Evolutionary conservation across 768 basidiomycete species (phyloP).

Genomic region (Lactarius hatsudake): DNA sequence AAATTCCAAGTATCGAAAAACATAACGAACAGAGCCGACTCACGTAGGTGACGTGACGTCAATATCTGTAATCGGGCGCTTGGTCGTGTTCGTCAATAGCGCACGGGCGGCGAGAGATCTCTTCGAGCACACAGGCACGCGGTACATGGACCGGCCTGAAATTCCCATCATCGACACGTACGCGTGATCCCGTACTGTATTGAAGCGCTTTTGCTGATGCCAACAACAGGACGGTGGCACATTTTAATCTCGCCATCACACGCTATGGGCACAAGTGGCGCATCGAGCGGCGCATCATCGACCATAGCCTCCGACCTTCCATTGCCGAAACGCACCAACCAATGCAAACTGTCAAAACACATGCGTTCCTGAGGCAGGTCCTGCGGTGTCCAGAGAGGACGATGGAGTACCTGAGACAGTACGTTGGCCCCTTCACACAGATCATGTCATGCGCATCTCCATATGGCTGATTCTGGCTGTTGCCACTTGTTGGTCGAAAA

Average conservation of each 20-base stretch:
- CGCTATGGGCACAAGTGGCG: constrained; percentile 16
- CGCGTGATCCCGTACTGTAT: not conserved
- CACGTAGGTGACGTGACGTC: constrained; percentile 18
- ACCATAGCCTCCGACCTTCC: constrained; percentile 10
- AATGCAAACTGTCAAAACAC: constrained; percentile 16
- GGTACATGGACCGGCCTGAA: constrained; percentile 7
- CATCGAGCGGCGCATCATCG: constrained; percentile 15
- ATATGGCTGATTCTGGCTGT: not conserved
- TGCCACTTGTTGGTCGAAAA: not conserved
- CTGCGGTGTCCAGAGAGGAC: constrained; percentile 5
- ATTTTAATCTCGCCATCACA: constrained; percentile 17
- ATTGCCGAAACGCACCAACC: not conserved
- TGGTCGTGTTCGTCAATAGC: constrained; percentile 20
- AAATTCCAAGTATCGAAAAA: not conserved
- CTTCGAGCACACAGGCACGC: constrained; percentile 12
- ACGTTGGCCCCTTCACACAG: not conserved
- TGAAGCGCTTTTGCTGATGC: not conserved
- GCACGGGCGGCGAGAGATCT: constrained; percentile 11
- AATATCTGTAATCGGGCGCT: constrained; percentile 12
- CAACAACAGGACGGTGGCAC: constrained; percentile 10
- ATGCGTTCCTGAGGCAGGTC: constrained; percentile 15
- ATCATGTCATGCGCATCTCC: not conserved
- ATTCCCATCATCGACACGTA: constrained; percentile 19
- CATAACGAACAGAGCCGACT: not conserved
- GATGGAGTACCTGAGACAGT: constrained; percentile 14